A percentile compares a stretch with the other conserved stretches of the same genome.
Evolutionary conservation across 768 basidiomycete species (phyloP).

Genomic region (Paxillus rubicundulus): DNA sequence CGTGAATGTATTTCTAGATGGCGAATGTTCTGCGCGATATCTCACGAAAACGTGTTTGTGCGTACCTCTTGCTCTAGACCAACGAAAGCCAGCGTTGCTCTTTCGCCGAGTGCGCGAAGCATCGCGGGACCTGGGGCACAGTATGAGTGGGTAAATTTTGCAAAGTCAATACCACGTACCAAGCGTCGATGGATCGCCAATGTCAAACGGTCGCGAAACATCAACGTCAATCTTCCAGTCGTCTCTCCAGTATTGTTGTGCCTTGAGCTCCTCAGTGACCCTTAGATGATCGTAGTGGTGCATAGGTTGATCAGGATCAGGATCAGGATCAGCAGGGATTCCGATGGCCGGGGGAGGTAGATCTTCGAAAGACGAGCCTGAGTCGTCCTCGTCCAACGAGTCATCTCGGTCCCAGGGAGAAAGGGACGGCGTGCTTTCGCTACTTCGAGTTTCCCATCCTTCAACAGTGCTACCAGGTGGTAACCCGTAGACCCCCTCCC

Average conservation of each 20-base stretch:
- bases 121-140: conserved; percentile 46
- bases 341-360: conserved; percentile 6
- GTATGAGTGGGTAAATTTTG: neutral
- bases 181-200: conserved; percentile 72
- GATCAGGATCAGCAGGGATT: neutral
- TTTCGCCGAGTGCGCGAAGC: conserved; percentile 38
- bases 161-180: conserved; percentile 38
- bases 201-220: conserved; percentile 47
- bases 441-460: conserved; percentile 45
- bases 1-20: conserved; percentile 63
- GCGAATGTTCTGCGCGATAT: neutral
- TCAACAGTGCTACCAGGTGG: conserved; percentile 47
- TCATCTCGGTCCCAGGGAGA: conserved; percentile 64
- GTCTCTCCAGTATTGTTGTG: conserved; percentile 71
- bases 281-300: conserved; percentile 35
- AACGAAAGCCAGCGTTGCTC: conserved; percentile 37
- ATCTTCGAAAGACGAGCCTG: conserved; percentile 12
- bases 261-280: conserved; percentile 59
- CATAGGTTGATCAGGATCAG: conserved; percentile 1
- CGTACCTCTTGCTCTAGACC: conserved; percentile 44
- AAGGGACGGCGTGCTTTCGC: conserved; percentile 63
- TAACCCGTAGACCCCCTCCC: conserved; percentile 68
- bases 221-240: conserved; percentile 56
- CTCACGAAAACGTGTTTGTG: neutral
- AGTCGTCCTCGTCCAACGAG: conserved; percentile 20